phyloP scores from a whole-genome alignment of 1,284 basidiomycete genomes.

The Papiliotrema nemorosa region DNA sequence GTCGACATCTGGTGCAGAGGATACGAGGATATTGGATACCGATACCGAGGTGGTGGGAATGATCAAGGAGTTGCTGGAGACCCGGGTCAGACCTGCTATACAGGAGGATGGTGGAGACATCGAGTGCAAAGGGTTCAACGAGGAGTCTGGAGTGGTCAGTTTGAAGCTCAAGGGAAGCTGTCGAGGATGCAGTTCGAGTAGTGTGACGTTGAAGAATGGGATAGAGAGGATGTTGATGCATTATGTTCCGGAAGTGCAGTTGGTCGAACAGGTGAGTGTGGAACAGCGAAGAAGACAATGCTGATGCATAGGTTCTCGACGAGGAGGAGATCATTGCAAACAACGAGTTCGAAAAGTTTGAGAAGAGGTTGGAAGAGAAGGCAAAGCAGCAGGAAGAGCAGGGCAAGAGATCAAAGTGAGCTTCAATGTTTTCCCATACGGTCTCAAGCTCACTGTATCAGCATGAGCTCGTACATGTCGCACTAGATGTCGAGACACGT shows the following conservation, averaged over 20 bases:
- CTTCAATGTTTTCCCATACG: background rate
- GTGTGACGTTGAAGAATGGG: slow-evolving; percentile 91
- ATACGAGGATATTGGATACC: slow-evolving; percentile 91
- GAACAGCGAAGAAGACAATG: background rate
- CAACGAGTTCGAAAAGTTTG: slow-evolving; percentile 89
- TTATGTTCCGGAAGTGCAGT: slow-evolving; percentile 95
- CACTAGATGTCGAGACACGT: slow-evolving; percentile 19
- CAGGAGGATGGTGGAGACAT: slow-evolving; percentile 63
- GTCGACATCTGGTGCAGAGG: slow-evolving; percentile 77
- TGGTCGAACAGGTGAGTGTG: slow-evolving; percentile 80
- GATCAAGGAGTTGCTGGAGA: slow-evolving; percentile 97
- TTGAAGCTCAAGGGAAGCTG: slow-evolving; percentile 96
- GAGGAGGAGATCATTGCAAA: slow-evolving; percentile 84
- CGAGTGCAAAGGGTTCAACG: slow-evolving; percentile 55
- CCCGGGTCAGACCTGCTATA: slow-evolving; percentile 89
- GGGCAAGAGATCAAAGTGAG: slow-evolving; percentile 33
- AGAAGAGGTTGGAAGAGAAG: slow-evolving; percentile 64
- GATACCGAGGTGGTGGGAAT: slow-evolving; percentile 98
- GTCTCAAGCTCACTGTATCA: slow-evolving; percentile 11
- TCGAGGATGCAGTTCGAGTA: slow-evolving; percentile 85
- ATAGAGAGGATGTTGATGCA: slow-evolving; percentile 99
- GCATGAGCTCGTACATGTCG: slow-evolving; percentile 47
- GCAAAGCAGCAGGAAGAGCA: slow-evolving; percentile 29
- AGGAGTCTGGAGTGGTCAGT: slow-evolving; percentile 56
- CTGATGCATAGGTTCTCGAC: slow-evolving; percentile 66